Conservation (phyloP, 495 filamentous ascomycete genomes). For the Neurospora tetrasperma region DNA sequence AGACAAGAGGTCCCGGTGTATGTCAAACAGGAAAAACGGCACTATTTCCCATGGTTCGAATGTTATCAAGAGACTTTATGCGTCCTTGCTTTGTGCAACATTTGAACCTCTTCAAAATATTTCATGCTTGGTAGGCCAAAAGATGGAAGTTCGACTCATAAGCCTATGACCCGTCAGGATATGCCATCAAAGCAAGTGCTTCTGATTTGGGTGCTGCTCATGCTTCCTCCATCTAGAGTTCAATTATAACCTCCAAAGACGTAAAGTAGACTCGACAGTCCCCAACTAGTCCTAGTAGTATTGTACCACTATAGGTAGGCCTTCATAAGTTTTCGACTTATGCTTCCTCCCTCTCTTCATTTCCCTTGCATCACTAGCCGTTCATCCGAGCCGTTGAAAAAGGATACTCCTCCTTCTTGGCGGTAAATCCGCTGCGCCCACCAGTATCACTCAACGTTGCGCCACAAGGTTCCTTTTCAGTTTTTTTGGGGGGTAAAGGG, state of each 20-base stretch:
- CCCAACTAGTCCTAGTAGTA: background rate
- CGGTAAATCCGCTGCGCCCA: background rate
- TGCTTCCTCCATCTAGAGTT: background rate
- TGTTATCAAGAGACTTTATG: background rate
- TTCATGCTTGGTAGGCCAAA: background rate
- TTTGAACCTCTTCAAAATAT: background rate
- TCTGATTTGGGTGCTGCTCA: background rate
- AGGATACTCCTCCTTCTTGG: background rate
- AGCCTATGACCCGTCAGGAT: background rate
- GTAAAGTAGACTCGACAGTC: background rate
- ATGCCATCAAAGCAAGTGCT: background rate
- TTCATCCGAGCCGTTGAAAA: background rate
- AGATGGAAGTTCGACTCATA: background rate
- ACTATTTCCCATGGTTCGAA: no score
- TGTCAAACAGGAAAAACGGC: background rate
- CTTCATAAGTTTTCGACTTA: background rate
- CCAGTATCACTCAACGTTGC: background rate
- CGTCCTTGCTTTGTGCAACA: background rate
- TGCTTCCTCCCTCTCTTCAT: background rate
- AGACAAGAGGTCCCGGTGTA: background rate
- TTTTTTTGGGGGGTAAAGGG: background rate
- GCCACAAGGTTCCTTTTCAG: background rate
- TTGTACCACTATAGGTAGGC: background rate
- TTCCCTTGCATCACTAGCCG: background rate
- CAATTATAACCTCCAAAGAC: background rate